Conservation (phyloP, 179 eudicot genomes). For the Sideroxylon spinosum region DNA sequence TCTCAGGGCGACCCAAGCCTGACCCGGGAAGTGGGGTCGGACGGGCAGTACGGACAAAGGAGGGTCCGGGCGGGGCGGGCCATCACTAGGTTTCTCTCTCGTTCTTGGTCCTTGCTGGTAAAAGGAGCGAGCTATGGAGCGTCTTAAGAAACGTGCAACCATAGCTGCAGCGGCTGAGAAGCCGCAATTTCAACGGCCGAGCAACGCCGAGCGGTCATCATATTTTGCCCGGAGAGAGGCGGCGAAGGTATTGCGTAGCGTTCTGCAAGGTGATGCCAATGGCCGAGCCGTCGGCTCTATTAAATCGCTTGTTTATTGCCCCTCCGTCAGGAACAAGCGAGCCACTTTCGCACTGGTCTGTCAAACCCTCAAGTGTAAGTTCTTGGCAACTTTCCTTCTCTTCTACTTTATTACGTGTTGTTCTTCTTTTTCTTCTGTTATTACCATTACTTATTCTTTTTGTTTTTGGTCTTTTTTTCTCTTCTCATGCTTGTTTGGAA, state of each 20-base stretch:
- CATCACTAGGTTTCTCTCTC: too few relatives aligned
- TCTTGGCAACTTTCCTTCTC: not conserved
- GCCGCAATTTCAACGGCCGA: conserved; percentile 23
- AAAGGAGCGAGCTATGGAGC: too few relatives aligned
- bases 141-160: conserved; percentile 2
- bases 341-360: conserved; percentile 83
- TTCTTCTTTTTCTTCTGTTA: not conserved
- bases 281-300: conserved; percentile 70
- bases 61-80: too few relatives aligned
- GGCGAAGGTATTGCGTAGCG: conserved; percentile 58
- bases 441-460: not conserved
- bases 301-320: conserved; percentile 67
- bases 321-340: conserved; percentile 68
- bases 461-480: not conserved
- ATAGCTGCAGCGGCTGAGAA: conserved; percentile 9
- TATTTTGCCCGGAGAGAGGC: conserved; percentile 82
- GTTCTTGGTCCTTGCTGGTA: too few relatives aligned
- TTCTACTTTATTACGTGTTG: not conserved
- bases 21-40: too few relatives aligned
- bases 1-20: too few relatives aligned
- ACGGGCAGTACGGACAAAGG: too few relatives aligned
- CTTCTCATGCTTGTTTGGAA: not conserved
- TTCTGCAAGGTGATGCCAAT: conserved; percentile 70
- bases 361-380: conserved; percentile 77
- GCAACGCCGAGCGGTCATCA: conserved; percentile 64